A percentile compares a stretch with the other conserved stretches of the same genome.
Evolutionary conservation across 139 green algal species (phyloP).

Genomic region (Coccomyxa sp.): DNA sequence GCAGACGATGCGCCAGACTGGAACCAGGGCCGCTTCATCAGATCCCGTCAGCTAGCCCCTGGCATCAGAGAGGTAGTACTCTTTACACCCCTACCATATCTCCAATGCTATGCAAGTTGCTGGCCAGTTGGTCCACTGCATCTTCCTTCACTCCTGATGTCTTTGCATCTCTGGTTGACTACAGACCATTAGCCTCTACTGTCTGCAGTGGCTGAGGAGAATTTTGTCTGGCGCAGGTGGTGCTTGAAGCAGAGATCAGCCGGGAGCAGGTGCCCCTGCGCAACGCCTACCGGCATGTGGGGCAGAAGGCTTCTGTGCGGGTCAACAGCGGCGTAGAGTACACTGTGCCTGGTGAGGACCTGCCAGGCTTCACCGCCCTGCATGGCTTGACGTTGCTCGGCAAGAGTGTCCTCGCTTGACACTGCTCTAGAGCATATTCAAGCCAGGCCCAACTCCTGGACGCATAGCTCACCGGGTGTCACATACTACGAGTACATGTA

Average conservation of each 20-base stretch:
- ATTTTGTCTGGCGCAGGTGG: conserved; percentile 22
- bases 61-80: conserved; percentile 4
- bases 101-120: too few relatives aligned
- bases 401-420: too few relatives aligned
- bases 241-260: conserved; percentile 66
- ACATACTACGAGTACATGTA: too few relatives aligned
- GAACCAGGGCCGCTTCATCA: conserved; percentile 56
- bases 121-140: too few relatives aligned
- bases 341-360: conserved; percentile 9
- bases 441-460: too few relatives aligned
- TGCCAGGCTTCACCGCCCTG: too few relatives aligned
- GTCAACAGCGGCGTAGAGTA: conserved; percentile 56
- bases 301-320: conserved; percentile 53
- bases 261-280: conserved; percentile 71
- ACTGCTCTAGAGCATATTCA: too few relatives aligned
- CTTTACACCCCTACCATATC: too few relatives aligned
- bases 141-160: too few relatives aligned
- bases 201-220: background rate
- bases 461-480: too few relatives aligned
- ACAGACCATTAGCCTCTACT: background rate
- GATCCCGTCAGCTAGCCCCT: conserved; percentile 22
- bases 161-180: too few relatives aligned
- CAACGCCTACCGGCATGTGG: conserved; percentile 69
- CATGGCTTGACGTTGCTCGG: too few relatives aligned
- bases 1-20: conserved; percentile 74